Base-by-base conservation (phyloP, 1,284 basidiomycete species). In the Wolfiporia cocos region DNA sequence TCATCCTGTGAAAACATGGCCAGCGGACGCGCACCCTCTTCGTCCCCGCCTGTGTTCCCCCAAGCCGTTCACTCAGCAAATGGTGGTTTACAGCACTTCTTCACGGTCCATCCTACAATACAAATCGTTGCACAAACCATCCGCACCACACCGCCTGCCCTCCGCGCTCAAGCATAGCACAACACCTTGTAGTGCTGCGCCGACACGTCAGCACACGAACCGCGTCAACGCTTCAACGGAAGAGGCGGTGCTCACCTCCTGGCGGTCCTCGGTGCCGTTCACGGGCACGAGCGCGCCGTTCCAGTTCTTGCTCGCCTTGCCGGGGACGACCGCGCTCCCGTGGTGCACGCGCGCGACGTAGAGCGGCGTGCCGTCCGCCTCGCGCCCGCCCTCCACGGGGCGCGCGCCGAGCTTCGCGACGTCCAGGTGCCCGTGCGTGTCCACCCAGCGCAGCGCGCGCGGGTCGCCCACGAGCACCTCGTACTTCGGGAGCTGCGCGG, bases 391-490 rank as follows among this genome's bases (percentile, higher is more conserved):
- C 48, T 86, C 81, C 30, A 87, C 77, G 1, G 81, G 79, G 5
- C 52, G 61, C 24, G 63, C 64, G 31, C 70, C 65, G 18, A 81
- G 68, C 30, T 54, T 47, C 2, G 53, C 34, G 23, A 75, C 42
- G 44, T 75, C 65, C 44, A 85, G 51, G 3, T 55, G 56, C 20
- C 78, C 79, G 30, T 59, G 61, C 28, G 59, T 52, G 40, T 67
- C 51, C 1, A 81, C 74, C 84, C 84, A 88, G 41, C 55, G 68
- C 37, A 88, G 62, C 15, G 67, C 77, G 5, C 60, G 63, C 48
- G 68, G 63, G 55, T 86, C 67, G 3, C 80, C 85, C n/a, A 86
- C 62, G 22, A 87, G 75, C 33, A 87, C 70, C 53, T 86, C 82
- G 51, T 75, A 86, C 34, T 65, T 69, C 20, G 68, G 69, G 35